A percentile compares a stretch with the other conserved stretches of the same genome.
Conservation (phyloP, 495 filamentous ascomycete genomes). For the Aspergillus conjunctus region DNA sequence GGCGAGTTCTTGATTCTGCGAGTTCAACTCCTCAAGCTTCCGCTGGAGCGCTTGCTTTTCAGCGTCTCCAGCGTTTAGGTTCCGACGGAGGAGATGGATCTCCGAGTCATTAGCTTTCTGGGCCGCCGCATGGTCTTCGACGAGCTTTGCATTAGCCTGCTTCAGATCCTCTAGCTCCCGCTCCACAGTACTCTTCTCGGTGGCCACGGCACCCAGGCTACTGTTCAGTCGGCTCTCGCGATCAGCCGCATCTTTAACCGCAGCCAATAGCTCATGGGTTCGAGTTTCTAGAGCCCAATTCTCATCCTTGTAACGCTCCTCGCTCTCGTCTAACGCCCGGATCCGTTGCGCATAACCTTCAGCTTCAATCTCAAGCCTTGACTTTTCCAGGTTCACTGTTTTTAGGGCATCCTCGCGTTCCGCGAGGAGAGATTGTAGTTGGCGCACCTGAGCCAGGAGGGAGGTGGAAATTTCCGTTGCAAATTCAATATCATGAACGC, state of each 20-base stretch:
- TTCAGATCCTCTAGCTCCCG: conserved; percentile 88
- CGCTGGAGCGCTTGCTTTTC: conserved; percentile 74
- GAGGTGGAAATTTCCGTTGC: conserved; percentile 94
- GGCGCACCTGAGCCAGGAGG: conserved; percentile 83
- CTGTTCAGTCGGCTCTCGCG: conserved; percentile 79
- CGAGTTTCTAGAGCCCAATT: conserved; percentile 95
- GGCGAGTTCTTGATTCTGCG: conserved; percentile 87
- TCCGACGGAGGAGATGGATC: conserved; percentile 74
- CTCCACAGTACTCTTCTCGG: conserved; percentile 76
- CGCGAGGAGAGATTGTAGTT: conserved; percentile 76
- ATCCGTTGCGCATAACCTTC: conserved; percentile 79
- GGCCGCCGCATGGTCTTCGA: conserved; percentile 72
- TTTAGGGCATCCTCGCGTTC: conserved; percentile 88
- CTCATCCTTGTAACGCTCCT: conserved; percentile 93
- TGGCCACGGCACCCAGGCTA: conserved; percentile 62
- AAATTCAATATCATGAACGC: conserved; percentile 92
- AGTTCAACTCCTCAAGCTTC: conserved; percentile 81
- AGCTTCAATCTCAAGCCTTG: conserved; percentile 76
- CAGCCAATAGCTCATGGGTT: conserved; percentile 75
- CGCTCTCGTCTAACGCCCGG: conserved; percentile 83
- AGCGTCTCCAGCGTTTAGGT: conserved; percentile 68
- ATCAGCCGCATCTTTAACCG: conserved; percentile 69
- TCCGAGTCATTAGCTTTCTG: conserved; percentile 89
- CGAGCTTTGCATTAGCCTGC: conserved; percentile 70
- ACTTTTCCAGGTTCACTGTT: conserved; percentile 68